These are phyloP conservation scores for Protomyces gravidus DNA, from an alignment of 1,139 yeast species.

Conservation along the genomic window DNA sequence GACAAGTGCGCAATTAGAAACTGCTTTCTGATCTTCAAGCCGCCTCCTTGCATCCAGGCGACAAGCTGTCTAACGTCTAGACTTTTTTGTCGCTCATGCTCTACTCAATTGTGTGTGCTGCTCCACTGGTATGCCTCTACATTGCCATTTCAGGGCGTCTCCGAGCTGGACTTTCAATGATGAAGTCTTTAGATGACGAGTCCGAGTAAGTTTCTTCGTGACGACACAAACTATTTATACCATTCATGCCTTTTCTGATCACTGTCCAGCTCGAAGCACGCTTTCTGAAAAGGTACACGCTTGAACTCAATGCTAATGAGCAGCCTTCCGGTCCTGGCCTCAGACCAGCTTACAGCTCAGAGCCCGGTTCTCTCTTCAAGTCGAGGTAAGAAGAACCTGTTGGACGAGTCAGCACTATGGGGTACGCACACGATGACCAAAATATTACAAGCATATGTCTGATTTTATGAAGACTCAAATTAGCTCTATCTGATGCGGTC, in stretches of 20 bases:
- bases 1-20: conserved; percentile 29
- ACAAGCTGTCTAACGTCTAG: no score
- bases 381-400: no score
- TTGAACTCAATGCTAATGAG: no score
- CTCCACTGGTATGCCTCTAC: not conserved
- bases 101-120: not conserved
- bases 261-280: no score
- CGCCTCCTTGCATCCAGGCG: not conserved
- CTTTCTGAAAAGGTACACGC: no score
- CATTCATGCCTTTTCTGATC: conserved; percentile 29
- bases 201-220: conserved; percentile 28
- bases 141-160: not conserved
- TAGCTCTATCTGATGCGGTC: conserved; percentile 28
- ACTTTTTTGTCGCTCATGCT: no score
- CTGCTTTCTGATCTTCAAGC: conserved; percentile 25
- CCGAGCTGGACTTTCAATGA: not conserved
- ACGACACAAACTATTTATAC: conserved; percentile 27
- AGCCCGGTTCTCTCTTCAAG: no score
- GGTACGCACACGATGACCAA: conserved; percentile 25
- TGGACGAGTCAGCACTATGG: not conserved
- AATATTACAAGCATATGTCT: conserved; percentile 29
- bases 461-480: conserved; percentile 27
- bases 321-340: no score
- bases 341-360: no score
- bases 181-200: conserved; percentile 28